Evolutionary conservation across 2,329 filamentous ascomycete species (phyloP).

Genomic region (Aspergillus fijiensis): DNA sequence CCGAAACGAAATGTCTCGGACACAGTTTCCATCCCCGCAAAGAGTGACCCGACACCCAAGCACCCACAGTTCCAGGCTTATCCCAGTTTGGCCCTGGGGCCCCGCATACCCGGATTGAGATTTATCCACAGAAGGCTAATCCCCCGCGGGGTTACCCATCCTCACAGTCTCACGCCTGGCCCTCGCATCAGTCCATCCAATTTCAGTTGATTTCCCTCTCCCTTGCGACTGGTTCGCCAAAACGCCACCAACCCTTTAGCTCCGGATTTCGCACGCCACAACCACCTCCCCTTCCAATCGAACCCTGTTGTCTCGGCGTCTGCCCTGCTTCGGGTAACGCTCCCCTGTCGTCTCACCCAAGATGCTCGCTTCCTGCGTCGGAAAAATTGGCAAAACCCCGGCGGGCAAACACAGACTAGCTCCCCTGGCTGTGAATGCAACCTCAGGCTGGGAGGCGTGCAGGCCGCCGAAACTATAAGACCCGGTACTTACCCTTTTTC

Average conservation of each 20-base stretch:
- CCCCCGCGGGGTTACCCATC: background rate
- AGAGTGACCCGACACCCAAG: background rate
- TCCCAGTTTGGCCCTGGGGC: slow-evolving; percentile 1
- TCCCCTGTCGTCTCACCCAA: background rate
- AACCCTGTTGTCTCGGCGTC: background rate
- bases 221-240: background rate
- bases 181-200: background rate
- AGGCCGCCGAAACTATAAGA: background rate
- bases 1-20: no score
- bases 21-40: no score
- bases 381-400: background rate
- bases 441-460: background rate
- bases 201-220: background rate
- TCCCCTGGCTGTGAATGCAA: background rate
- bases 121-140: background rate
- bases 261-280: background rate
- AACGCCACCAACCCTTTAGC: background rate
- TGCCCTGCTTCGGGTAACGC: background rate
- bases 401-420: background rate
- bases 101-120: slow-evolving; percentile 2
- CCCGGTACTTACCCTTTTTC: background rate
- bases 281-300: background rate
- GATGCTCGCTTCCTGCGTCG: background rate
- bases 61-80: background rate
- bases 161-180: background rate